Conservation (phyloP, 768 basidiomycete genomes). For the Russula sp. region DNA sequence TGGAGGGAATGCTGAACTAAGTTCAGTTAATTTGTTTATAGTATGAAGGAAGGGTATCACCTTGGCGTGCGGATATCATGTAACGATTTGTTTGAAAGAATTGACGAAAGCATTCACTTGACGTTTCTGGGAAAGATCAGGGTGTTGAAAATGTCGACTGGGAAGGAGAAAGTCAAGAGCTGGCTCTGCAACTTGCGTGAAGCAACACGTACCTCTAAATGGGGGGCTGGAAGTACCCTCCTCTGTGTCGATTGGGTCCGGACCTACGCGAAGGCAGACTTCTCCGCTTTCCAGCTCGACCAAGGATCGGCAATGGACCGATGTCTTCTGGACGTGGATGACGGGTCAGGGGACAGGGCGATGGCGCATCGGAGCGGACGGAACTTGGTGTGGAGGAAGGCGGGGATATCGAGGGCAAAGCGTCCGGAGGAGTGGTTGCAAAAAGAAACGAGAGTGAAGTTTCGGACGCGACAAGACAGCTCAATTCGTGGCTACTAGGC, state of each 20-base stretch:
- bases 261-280: not conserved
- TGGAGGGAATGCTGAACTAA: too few species aligned
- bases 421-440: not conserved
- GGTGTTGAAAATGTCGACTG: not conserved
- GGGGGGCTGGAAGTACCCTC: not conserved
- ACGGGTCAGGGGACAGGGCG: not conserved
- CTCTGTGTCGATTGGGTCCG: not conserved
- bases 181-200: not conserved
- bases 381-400: not conserved
- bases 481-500: not conserved
- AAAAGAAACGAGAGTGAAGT: not conserved
- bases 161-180: not conserved
- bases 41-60: not conserved
- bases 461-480: not conserved
- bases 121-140: not conserved
- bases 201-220: too few species aligned
- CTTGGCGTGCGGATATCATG: not conserved
- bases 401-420: not conserved
- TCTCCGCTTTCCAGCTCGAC: not conserved
- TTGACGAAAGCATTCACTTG: not conserved
- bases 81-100: not conserved
- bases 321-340: not conserved
- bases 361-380: not conserved
- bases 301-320: not conserved
- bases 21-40: too few species aligned